Evolutionary conservation across 495 filamentous ascomycete genomes (phyloP), one percentile per base, ranked within the genome.

Genomic region (Cudoniella acicularis): DNA sequence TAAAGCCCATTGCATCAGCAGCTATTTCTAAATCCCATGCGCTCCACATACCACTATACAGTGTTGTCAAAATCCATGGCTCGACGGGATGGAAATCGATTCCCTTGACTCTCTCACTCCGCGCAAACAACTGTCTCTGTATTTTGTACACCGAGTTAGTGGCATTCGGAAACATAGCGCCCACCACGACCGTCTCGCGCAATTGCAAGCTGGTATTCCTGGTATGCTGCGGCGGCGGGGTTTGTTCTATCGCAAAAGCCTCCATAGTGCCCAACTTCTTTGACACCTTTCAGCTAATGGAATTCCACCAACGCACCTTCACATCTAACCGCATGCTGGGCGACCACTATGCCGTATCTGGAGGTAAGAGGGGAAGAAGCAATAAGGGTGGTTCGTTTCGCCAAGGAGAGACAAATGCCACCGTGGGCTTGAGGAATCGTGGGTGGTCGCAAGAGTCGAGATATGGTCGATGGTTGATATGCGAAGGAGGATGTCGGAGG

Each of bases 31-130:
- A 49, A 63, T 47, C 64, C 43, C 45, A 36, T 51, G 40, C 26
- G 24, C 36, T 42, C 54, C 2, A 16, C 82, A 67, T 82, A 91
- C 89, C 95, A 78, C 90, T 96, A 73, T 96, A 98, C 65, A 97
- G 76, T 23, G 94, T 97, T 17, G 91, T 97, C 67, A 99, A 77
- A 69, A 98, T 95, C 92, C 92, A 96, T 79, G 92, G 91, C 80
- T 96, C 92, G 53, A 89, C 90, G 22, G 92, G 92, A 70, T 97
- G 92, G 75, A 96, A 97, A 75, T 97, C 92, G 70, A 97, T 96
- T 68, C 92, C 92, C 77, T 96, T 97, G 61, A 97, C 92, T 75
- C 92, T 86, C 82, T 97, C 89, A 62, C 85, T 89, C 72, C 87
- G 83, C 66, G 88, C 87, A 75, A 88, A 87, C 69, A 92, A 85